These are phyloP conservation scores for Klebsormidium nitens DNA, from an alignment of 139 green algal species.

Conservation along the genomic window DNA sequence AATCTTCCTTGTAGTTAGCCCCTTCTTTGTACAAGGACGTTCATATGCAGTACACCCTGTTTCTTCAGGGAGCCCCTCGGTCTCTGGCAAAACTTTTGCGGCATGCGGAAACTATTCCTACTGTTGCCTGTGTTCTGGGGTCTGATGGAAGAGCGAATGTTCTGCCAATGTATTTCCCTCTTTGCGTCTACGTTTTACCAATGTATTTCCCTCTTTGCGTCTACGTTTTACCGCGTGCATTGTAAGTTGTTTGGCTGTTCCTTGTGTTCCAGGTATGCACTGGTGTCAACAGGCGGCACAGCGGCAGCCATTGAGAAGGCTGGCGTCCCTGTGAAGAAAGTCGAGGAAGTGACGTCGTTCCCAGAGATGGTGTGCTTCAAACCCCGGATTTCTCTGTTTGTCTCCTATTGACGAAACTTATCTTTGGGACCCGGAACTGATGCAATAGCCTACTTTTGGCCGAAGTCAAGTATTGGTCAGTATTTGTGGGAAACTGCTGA, in stretches of 20 bases:
- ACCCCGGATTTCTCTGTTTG: background rate
- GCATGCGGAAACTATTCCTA: background rate
- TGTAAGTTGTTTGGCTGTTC: background rate
- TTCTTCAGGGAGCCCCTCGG: background rate
- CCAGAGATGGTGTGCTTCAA: slow-evolving; percentile 80
- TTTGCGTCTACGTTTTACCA: background rate
- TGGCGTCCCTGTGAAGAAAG: slow-evolving; percentile 71
- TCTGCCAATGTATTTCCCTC: background rate
- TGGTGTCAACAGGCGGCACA: slow-evolving; percentile 92
- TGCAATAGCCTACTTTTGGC: background rate
- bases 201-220: background rate
- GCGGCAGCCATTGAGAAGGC: slow-evolving; percentile 70
- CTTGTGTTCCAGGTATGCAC: slow-evolving; percentile 57
- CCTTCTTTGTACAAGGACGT: background rate
- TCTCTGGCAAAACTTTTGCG: background rate
- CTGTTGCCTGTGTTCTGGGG: background rate
- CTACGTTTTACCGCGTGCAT: background rate
- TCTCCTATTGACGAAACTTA: slow-evolving; percentile 5
- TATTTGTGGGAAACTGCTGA: too few species aligned
- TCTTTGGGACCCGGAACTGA: background rate
- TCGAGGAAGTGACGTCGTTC: slow-evolving; percentile 83
- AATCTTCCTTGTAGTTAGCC: background rate
- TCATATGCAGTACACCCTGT: background rate
- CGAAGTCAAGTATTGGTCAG: background rate
- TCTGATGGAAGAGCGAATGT: background rate